Conservation (phyloP, 306 rosid genomes). For the Albizia julibrissin region DNA sequence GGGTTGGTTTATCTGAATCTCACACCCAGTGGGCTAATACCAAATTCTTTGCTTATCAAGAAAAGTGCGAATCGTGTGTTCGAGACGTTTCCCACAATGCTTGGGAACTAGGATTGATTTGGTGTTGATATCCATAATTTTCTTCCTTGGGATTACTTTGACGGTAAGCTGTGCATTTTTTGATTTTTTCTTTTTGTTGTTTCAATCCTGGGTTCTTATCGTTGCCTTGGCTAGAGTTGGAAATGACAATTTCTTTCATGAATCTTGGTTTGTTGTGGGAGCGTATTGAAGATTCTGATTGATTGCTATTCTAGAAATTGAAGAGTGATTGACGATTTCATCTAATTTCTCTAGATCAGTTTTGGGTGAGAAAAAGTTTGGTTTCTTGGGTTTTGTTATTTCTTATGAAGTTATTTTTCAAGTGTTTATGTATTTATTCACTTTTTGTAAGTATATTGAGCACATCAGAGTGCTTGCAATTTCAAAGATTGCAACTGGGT, state of each 20-base stretch:
- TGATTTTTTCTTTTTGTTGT: background rate
- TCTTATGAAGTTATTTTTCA: background rate
- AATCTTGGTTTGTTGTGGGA: conserved; percentile 26
- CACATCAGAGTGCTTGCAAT: conserved; percentile 9
- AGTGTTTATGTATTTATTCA: conserved; percentile 25
- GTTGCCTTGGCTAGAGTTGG: conserved; percentile 29
- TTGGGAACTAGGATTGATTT: conserved; percentile 45
- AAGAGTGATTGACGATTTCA: conserved; percentile 27
- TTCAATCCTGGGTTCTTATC: conserved; percentile 8
- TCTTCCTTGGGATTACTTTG: conserved; percentile 61
- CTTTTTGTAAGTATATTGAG: conserved; percentile 11
- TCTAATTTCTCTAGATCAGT: conserved; percentile 43
- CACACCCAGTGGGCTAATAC: conserved; percentile 7
- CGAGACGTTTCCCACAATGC: conserved; percentile 33
- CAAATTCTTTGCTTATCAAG: conserved; percentile 53
- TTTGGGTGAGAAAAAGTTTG: background rate
- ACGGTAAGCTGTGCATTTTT: conserved; percentile 57
- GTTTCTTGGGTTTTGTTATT: conserved; percentile 13
- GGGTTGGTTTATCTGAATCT: conserved; percentile 40
- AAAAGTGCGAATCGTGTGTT: conserved; percentile 30
- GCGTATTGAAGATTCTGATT: conserved; percentile 26
- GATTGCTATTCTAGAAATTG: conserved; percentile 18
- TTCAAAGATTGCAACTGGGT: conserved; percentile 28
- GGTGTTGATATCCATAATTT: conserved; percentile 50
- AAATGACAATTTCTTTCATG: conserved; percentile 35